Percentiles rank a stretch among this genome's conserved stretches.
Conservation (phyloP, 2,329 filamentous ascomycete species). For the Claviceps quebecensis region DNA sequence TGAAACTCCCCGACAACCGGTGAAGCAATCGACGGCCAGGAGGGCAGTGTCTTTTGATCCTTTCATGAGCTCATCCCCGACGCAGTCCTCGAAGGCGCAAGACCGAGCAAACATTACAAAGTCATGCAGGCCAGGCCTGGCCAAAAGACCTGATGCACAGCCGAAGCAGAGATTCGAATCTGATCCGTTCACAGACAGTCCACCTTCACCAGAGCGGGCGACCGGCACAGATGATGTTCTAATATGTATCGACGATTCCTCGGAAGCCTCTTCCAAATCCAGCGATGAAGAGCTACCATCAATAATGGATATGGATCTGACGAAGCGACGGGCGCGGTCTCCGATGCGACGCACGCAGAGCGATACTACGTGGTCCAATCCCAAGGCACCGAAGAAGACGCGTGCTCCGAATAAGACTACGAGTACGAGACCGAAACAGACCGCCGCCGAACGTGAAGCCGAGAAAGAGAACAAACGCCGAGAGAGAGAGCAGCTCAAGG, state of each 20-base stretch:
- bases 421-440: conserved; percentile 27
- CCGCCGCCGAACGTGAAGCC: conserved; percentile 10
- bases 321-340: conserved; percentile 9
- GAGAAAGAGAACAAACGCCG: conserved; percentile 42
- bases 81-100: background rate
- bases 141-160: background rate
- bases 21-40: background rate
- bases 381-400: conserved; percentile 21
- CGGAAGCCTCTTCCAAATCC: conserved; percentile 17
- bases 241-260: conserved; percentile 23
- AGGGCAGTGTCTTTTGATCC: conserved; percentile 9
- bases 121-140: background rate
- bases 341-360: conserved; percentile 19
- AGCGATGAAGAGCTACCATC: conserved; percentile 40
- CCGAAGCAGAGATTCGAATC: background rate
- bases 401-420: conserved; percentile 19
- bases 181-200: background rate
- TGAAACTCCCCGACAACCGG: conserved; percentile 17
- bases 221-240: conserved; percentile 6
- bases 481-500: conserved; percentile 45
- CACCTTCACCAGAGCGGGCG: background rate
- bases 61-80: conserved; percentile 8
- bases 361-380: conserved; percentile 12
- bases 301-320: conserved; percentile 25
- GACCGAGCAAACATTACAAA: background rate